Evolutionary conservation across 2,329 filamentous ascomycete species (phyloP).

Genomic region (Sclerotinia minor): DNA sequence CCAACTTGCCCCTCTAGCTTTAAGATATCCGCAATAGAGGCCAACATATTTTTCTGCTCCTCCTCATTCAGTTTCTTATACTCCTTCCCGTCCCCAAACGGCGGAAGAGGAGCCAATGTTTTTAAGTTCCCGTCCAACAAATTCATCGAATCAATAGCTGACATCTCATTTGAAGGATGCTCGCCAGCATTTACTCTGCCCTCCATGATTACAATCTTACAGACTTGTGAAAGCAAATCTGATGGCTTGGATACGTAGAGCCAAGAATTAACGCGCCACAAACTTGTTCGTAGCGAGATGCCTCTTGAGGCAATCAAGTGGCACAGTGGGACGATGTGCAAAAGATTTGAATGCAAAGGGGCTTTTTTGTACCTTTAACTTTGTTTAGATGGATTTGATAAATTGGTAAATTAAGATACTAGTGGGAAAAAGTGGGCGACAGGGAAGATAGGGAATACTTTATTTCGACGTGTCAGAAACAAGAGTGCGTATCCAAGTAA

Average conservation of each 20-base stretch:
- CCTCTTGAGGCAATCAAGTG: neutral
- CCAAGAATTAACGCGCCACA: constrained; percentile 20
- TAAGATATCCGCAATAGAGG: constrained; percentile 32
- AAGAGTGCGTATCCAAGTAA: neutral
- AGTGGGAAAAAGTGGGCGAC: neutral
- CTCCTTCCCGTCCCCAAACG: neutral
- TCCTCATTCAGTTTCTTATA: constrained; percentile 22
- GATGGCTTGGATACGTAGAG: neutral
- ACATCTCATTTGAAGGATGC: neutral
- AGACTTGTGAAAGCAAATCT: neutral
- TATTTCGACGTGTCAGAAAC: constrained; percentile 2
- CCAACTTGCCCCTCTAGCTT: constrained; percentile 28
- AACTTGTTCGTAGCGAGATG: neutral
- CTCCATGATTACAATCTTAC: constrained; percentile 12
- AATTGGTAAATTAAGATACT: neutral
- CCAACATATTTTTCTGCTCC: constrained; percentile 29
- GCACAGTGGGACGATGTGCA: neutral
- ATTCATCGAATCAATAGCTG: neutral
- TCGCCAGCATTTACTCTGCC: neutral
- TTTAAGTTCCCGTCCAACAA: neutral
- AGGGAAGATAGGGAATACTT: constrained; percentile 5
- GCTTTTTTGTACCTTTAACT: neutral
- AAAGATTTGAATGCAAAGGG: neutral
- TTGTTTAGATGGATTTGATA: neutral
- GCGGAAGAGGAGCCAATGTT: neutral